Conservation (phyloP, 345 rosid genomes). For the Sisymbrium altissimum region DNA sequence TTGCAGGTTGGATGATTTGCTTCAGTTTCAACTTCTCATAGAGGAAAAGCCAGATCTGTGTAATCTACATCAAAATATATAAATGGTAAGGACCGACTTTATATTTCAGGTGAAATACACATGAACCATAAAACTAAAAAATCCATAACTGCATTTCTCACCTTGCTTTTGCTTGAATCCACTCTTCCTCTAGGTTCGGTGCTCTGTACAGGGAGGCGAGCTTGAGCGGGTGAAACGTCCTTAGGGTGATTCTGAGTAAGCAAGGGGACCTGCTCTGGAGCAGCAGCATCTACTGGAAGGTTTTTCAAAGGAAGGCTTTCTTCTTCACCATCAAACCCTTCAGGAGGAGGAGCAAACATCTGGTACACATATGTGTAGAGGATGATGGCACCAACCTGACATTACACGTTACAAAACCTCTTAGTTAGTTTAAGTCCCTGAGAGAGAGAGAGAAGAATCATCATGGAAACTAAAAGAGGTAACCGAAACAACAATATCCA, state of each 20-base stretch:
- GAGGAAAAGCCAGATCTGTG: constrained; percentile 46
- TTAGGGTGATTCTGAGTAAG: constrained; percentile 44
- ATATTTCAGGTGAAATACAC: neutral
- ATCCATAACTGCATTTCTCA: constrained; percentile 24
- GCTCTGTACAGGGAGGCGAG: constrained; percentile 46
- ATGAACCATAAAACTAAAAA: neutral
- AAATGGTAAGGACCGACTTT: constrained; percentile 7
- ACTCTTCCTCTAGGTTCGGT: constrained; percentile 32
- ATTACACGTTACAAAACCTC: constrained; percentile 20
- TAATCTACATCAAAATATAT: constrained; percentile 47
- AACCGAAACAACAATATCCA: neutral
- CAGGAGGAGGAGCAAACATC: constrained; percentile 93
- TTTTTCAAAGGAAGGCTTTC: constrained; percentile 52
- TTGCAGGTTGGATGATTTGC: constrained; percentile 93
- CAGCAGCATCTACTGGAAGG: constrained; percentile 41
- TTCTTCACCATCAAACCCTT: constrained; percentile 73
- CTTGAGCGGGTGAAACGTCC: constrained; percentile 46
- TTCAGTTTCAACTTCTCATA: constrained; percentile 89
- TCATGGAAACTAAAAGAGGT: constrained; percentile 2
- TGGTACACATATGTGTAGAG: constrained; percentile 90
- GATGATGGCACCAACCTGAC: constrained; percentile 96
- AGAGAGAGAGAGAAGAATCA: neutral
- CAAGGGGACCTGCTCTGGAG: constrained; percentile 68
- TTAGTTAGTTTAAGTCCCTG: neutral
- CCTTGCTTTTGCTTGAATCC: constrained; percentile 56